Base-by-base conservation (phyloP, 805 yeast genomes). In the Wickerhamiella hasegawae region DNA sequence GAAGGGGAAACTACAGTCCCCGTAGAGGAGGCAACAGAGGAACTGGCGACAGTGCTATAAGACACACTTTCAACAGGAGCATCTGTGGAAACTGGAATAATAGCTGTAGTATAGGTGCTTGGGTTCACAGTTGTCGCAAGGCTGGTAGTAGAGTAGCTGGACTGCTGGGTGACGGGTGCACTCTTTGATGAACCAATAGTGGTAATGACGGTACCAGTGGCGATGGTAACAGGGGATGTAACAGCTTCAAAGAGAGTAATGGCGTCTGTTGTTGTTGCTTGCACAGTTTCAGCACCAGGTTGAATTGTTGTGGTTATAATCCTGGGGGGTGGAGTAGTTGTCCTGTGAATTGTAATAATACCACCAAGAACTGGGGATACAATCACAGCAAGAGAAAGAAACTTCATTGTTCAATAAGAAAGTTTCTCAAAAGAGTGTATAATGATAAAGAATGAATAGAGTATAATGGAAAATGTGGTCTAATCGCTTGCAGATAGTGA, bases 101-200 rank as follows among this genome's bases (percentile, higher is more conserved):
- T n/a, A 9, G 15, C 20, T 12, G 27, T 2, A 11, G 57, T 48
- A 32, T 53, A 49, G 14, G 60, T 47, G 4, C 50, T 36, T 1
- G 64, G 54, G 32, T 51, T 40, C 22, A 59, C 44, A 4, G 55
- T 45, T 4, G 49, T 45, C 16, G 54, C 38, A 12, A 52, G 39
- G 22, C 48, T 43, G 3, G 47, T 43, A 3, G 62, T 54, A 6
- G 53, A 44, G 38, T 54, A 49, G 5, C 49, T 39, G 20, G 48
- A 28, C 10, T 40, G 44, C 28, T 56, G 57, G 3, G 55, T 47
- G 12, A 57, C 53, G 15, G 63, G 63, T 21, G 53, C 44, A 5
- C 41, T 40, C 18, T 52, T 40, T 12, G 48, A 42, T 18, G 53
- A 43, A 5, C 57, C 39, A 18, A 60, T 44, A 18, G 51, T 42